A percentile compares a stretch with the other conserved stretches of the same genome.
These are phyloP conservation scores for Alnus glutinosa DNA, from an alignment of 306 rosid species.

Conservation along the genomic window DNA sequence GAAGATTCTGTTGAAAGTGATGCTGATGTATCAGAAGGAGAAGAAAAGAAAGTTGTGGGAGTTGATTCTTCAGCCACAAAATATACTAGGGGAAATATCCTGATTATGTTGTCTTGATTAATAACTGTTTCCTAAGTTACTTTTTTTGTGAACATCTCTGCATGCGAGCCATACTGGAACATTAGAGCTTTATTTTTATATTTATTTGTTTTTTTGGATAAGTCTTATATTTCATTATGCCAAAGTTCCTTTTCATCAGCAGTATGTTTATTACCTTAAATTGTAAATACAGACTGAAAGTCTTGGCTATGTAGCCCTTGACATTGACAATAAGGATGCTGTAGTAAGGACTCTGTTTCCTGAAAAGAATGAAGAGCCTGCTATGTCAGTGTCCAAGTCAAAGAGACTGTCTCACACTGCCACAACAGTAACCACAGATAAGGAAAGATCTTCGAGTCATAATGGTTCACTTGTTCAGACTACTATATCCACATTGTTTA, in stretches of 20 bases:
- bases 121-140: not conserved
- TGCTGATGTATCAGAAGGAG: constrained; percentile 33
- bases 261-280: constrained; percentile 31
- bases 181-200: not conserved
- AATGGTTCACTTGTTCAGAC: constrained; percentile 69
- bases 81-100: constrained; percentile 44
- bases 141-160: not conserved
- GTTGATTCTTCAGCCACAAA: constrained; percentile 32
- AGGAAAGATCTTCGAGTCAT: constrained; percentile 33
- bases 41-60: constrained; percentile 27
- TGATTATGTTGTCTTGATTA: constrained; percentile 7
- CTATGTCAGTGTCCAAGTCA: constrained; percentile 41
- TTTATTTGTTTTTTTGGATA: not conserved
- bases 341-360: constrained; percentile 36
- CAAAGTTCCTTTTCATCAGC: not conserved
- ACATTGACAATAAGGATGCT: constrained; percentile 29
- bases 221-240: too few relatives aligned
- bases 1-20: constrained; percentile 38
- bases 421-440: constrained; percentile 30
- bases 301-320: constrained; percentile 16
- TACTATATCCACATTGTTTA: constrained; percentile 77
- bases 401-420: constrained; percentile 34
- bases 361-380: constrained; percentile 37
- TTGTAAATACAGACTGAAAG: constrained; percentile 33
- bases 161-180: not conserved